Base-by-base conservation (phyloP, 2,329 filamentous ascomycete species). In the Alternaria incomplexa region DNA sequence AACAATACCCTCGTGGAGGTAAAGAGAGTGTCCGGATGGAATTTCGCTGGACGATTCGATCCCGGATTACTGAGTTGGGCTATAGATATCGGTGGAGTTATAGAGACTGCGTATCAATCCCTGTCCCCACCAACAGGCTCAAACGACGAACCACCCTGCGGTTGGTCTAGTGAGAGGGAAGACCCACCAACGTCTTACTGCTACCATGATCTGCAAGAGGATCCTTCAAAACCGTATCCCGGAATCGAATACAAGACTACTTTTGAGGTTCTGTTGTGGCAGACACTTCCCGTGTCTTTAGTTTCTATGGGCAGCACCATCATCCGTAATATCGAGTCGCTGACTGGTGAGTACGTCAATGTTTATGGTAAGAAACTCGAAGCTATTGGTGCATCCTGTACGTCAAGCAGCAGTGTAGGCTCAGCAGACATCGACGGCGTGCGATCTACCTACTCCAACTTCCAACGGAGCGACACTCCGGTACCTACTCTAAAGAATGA, bases 291-390 rank as follows among this genome's bases (percentile, higher is more conserved):
- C 32, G 6, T 6, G 6, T 15, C 5, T 4, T 1, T 6, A 15
- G 7, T 4, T n/a, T n/a, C 32, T 9, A 4, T 2, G 7, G 9
- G 9, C 15, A 40, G 8, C 4, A 40, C 36, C 15, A 40, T 40
- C n/a, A 9, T 11, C n/a, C 36, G n/a, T 40, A 40, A 0, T 3
- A 40, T 40, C 5, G 36, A 40, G 36, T 40, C 36, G 4, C 3
- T 40, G 3, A 11, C 9, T 2, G 9, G n/a, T 1, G 36, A 40
- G 36, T 40, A 40, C 2, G 5, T 17, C 32, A 2, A 15, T 13
- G 6, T 6, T 7, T 0, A 5, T 15, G 4, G 5, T 0, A 4
- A n/a, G 32, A 5, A 5, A 1, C 32, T 40, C 9, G 0, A 3
- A 40, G 32, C 32, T 3, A 40, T 40, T 6, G 36, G 36, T 17